Evolutionary conservation across 2,329 filamentous ascomycete species (phyloP).

Genomic region (Pestalotiopsis sp.): DNA sequence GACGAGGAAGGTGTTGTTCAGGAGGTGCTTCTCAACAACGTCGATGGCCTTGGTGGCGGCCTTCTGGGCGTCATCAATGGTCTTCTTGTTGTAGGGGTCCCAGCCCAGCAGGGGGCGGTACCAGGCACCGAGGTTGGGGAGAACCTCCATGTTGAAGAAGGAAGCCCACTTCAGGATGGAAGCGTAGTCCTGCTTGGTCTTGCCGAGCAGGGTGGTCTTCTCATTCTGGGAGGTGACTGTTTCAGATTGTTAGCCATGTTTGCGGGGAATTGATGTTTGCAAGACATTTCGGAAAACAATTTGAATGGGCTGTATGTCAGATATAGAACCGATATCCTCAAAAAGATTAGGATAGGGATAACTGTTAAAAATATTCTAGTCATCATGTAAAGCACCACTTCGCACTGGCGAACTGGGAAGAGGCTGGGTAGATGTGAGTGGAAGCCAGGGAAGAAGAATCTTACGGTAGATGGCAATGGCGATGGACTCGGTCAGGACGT

Average conservation of each 20-base stretch:
- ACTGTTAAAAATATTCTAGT: conserved; percentile 80
- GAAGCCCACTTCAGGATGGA: conserved; percentile 99
- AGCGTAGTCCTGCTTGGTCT: conserved; percentile 99
- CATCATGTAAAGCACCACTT: conserved; percentile 56
- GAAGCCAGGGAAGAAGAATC: conserved; percentile 36
- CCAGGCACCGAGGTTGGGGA: conserved; percentile 75
- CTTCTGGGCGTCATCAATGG: conserved; percentile 79
- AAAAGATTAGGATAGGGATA: conserved; percentile 98
- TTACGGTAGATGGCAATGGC: conserved; percentile 97
- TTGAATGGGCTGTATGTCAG: conserved; percentile 53
- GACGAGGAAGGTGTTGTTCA: conserved; percentile 94
- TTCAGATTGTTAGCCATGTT: conserved; percentile 21
- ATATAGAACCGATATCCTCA: conserved; percentile 68
- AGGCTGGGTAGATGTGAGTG: conserved; percentile 14
- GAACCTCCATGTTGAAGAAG: conserved; percentile 88
- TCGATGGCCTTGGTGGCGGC: conserved; percentile 67
- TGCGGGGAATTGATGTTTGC: conserved; percentile 16
- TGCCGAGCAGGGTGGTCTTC: conserved; percentile 98
- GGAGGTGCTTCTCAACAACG: conserved; percentile 84
- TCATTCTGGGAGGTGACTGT: conserved; percentile 98
- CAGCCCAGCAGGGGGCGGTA: conserved; percentile 83
- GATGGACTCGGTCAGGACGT: conserved; percentile 83
- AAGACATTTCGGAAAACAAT: conserved; percentile 31
- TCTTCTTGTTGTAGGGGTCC: conserved; percentile 97
- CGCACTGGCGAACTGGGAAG: not conserved